Evolutionary conservation across 1,284 basidiomycete genomes (phyloP).

Genomic region (Leccinum angustisporum): DNA sequence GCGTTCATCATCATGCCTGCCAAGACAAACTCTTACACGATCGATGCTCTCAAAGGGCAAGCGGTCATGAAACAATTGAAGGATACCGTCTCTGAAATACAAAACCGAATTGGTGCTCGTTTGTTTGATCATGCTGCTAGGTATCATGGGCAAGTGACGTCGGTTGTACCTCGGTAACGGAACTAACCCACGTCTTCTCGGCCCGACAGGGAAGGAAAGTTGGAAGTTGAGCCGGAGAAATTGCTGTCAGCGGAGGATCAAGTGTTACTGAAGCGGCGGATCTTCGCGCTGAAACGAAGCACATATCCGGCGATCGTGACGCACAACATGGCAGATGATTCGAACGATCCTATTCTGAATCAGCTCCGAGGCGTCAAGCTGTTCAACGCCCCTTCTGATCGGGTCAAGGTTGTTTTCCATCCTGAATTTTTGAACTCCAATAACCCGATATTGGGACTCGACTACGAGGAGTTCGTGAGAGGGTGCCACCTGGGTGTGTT

Average conservation of each 20-base stretch:
- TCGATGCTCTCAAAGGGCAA: slow-evolving; percentile 97
- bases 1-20: slow-evolving; percentile 99
- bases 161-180: background rate
- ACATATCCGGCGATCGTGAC: slow-evolving; percentile 92
- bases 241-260: slow-evolving; percentile 91
- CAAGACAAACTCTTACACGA: slow-evolving; percentile 92
- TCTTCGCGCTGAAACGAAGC: slow-evolving; percentile 94
- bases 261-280: slow-evolving; percentile 93
- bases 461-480: slow-evolving; percentile 98
- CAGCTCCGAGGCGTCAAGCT: slow-evolving; percentile 92
- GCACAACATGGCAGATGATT: slow-evolving; percentile 97
- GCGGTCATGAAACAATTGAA: slow-evolving; percentile 95
- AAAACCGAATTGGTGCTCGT: slow-evolving; percentile 86
- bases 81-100: slow-evolving; percentile 94
- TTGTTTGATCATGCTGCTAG: slow-evolving; percentile 93
- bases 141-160: slow-evolving; percentile 72
- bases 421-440: slow-evolving; percentile 98
- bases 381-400: slow-evolving; percentile 82
- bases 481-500: slow-evolving; percentile 98
- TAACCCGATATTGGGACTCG: slow-evolving; percentile 94
- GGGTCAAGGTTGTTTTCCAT: slow-evolving; percentile 97
- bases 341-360: slow-evolving; percentile 89
- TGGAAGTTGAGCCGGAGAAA: slow-evolving; percentile 70
- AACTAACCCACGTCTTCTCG: slow-evolving; percentile 4
- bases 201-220: slow-evolving; percentile 66